These are phyloP conservation scores for Solanum hybrid DNA, from an alignment of 305 asterid species.

Conservation along the genomic window DNA sequence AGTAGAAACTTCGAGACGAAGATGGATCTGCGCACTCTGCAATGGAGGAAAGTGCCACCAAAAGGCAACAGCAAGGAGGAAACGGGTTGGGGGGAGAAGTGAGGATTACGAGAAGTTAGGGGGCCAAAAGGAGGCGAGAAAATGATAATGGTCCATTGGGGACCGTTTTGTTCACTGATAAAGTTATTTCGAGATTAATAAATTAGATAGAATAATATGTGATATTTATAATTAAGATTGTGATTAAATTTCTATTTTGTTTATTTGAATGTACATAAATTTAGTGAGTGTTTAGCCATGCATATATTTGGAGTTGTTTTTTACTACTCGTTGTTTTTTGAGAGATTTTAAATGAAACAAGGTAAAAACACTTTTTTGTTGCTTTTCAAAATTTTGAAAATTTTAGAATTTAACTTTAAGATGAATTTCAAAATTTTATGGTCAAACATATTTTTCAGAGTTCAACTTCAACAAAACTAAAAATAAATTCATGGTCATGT, in stretches of 20 bases:
- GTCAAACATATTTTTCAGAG: accelerated
- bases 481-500: background rate
- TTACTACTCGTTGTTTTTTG: background rate
- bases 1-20: background rate
- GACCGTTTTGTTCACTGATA: accelerated
- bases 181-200: background rate
- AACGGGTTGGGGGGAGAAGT: background rate
- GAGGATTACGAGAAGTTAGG: background rate
- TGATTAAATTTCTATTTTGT: background rate
- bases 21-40: background rate
- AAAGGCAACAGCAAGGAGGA: background rate
- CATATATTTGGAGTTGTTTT: background rate
- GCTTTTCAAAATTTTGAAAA: background rate
- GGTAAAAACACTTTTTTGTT: background rate
- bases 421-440: background rate
- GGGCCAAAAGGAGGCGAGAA: background rate
- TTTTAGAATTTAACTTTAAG: background rate
- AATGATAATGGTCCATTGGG: background rate
- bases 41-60: background rate
- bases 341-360: background rate
- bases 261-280: background rate
- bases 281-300: background rate
- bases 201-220: background rate
- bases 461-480: accelerated
- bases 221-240: background rate